Conservation (phyloP, 805 yeast genomes). For the Starmerella bacillaris region DNA sequence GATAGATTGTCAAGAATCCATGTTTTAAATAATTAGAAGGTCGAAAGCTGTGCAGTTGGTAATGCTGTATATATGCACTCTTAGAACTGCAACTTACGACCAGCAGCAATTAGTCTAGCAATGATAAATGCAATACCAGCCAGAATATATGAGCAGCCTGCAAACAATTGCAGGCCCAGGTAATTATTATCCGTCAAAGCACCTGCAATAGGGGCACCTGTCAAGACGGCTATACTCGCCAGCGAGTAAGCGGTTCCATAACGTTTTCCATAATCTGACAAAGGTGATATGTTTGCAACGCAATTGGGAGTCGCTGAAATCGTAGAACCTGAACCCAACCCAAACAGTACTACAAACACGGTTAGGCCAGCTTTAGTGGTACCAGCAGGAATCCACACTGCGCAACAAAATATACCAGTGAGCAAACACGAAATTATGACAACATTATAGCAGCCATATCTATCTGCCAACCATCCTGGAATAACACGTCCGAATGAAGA, state of each 20-base stretch:
- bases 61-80: not conserved
- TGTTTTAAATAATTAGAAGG: too few relatives aligned
- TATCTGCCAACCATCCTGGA: conserved; percentile 42
- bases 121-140: not conserved
- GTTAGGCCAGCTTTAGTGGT: conserved; percentile 31
- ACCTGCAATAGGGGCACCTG: conserved; percentile 28
- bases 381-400: conserved; percentile 48
- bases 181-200: conserved; percentile 18
- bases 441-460: conserved; percentile 38
- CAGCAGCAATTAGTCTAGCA: not conserved
- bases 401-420: conserved; percentile 27
- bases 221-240: conserved; percentile 24
- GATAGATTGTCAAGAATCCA: too few relatives aligned
- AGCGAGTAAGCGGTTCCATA: conserved; percentile 49
- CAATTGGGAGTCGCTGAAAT: conserved; percentile 54
- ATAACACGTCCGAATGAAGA: conserved; percentile 38
- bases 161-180: conserved; percentile 22
- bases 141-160: conserved; percentile 13
- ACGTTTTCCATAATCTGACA: conserved; percentile 47
- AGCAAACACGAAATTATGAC: conserved; percentile 32
- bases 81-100: not conserved
- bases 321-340: conserved; percentile 23
- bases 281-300: conserved; percentile 41
- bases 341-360: conserved; percentile 30
- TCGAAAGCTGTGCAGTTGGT: too few relatives aligned